phyloP scores from a whole-genome alignment of 306 rosid species.

The Cicer bijugum region DNA sequence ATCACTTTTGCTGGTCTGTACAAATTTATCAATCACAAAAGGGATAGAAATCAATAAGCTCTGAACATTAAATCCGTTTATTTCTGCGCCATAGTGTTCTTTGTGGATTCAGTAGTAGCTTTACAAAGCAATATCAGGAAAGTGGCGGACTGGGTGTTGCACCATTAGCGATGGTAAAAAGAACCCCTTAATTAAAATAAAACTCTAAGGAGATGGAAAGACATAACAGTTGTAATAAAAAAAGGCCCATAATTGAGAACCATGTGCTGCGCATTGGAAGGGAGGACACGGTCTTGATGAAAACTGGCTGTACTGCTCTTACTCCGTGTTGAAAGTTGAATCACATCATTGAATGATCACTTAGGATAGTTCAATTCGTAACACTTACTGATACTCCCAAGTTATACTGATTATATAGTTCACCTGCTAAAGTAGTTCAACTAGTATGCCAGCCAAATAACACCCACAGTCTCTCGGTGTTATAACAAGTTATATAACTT shows the following conservation, averaged over 20 bases:
- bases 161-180: neutral
- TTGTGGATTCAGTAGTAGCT: too few species aligned
- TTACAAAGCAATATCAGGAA: too few species aligned
- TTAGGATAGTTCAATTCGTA: conserved; percentile 8
- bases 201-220: neutral
- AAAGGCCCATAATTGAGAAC: neutral
- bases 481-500: conserved; percentile 15
- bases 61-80: too few species aligned
- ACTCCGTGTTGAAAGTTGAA: conserved; percentile 34
- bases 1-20: neutral
- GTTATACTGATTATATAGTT: conserved; percentile 13
- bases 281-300: neutral
- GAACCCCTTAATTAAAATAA: neutral
- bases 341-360: neutral
- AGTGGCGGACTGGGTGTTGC: too few species aligned
- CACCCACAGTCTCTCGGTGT: conserved; percentile 3
- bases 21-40: too few species aligned
- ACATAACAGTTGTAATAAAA: neutral
- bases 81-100: too few species aligned
- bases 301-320: neutral
- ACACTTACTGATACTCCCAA: conserved; percentile 11
- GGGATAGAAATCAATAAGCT: too few species aligned
- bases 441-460: conserved; percentile 9
- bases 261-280: neutral
- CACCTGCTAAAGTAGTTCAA: neutral